Evolutionary conservation across 306 rosid genomes (phyloP).

Genomic region (Biancaea sappan): DNA sequence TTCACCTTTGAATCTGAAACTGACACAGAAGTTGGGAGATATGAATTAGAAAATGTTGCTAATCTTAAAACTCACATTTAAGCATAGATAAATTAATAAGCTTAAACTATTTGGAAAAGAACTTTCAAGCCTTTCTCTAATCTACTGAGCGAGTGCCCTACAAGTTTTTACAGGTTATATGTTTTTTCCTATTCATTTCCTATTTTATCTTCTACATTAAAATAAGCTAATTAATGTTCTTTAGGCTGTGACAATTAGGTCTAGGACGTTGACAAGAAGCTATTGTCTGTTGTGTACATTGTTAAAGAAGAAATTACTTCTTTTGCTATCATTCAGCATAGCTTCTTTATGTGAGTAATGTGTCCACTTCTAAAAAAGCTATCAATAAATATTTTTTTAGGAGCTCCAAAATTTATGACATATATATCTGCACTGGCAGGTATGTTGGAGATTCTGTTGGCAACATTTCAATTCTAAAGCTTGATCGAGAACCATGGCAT

Average conservation of each 20-base stretch:
- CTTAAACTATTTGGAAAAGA: constrained; percentile 77
- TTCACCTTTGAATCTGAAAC: constrained; percentile 89
- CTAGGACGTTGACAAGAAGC: constrained; percentile 78
- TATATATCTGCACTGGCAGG: constrained; percentile 50
- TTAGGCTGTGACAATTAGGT: constrained; percentile 48
- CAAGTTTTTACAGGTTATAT: constrained; percentile 76
- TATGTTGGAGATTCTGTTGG: constrained; percentile 75
- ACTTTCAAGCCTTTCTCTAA: constrained; percentile 71
- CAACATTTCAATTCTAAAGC: constrained; percentile 69
- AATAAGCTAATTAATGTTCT: neutral
- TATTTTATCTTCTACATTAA: neutral
- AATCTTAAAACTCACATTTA: neutral
- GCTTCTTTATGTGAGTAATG: constrained; percentile 66
- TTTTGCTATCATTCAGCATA: constrained; percentile 58
- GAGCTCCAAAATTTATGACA: neutral
- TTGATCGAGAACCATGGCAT: constrained; percentile 58
- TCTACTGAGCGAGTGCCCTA: constrained; percentile 60
- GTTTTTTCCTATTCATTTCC: constrained; percentile 3
- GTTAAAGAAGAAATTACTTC: constrained; percentile 65
- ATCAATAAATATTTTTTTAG: constrained; percentile 6
- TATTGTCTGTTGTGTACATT: constrained; percentile 48
- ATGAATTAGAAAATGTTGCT: neutral
- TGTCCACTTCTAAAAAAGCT: constrained; percentile 9
- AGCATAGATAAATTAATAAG: neutral
- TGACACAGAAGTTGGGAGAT: no score